Evolutionary conservation across 1,284 basidiomycete species (phyloP).

Genomic region (Ustilago sp.): DNA sequence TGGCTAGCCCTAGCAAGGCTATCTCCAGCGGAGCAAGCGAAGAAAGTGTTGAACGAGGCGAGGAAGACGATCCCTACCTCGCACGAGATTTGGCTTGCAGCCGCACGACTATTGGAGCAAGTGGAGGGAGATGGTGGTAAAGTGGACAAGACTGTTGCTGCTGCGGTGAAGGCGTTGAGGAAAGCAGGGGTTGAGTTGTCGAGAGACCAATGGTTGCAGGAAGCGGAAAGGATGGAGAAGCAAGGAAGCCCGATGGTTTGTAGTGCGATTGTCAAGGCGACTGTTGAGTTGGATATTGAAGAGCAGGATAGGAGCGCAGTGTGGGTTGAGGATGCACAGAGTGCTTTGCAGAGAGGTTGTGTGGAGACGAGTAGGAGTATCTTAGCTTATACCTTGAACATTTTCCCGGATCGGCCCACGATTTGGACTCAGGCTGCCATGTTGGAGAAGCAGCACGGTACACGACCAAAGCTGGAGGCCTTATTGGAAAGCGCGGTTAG

Average conservation of each 20-base stretch:
- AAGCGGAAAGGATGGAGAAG: slow-evolving; percentile 89
- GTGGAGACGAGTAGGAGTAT: slow-evolving; percentile 87
- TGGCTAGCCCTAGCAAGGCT: slow-evolving; percentile 97
- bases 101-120: slow-evolving; percentile 84
- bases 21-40: slow-evolving; percentile 88
- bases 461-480: slow-evolving; percentile 81
- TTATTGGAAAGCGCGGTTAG: slow-evolving; percentile 85
- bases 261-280: slow-evolving; percentile 94
- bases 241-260: slow-evolving; percentile 88
- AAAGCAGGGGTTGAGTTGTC: slow-evolving; percentile 88
- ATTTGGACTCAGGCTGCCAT: slow-evolving; percentile 92
- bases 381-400: slow-evolving; percentile 87
- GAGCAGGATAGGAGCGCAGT: slow-evolving; percentile 90
- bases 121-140: slow-evolving; percentile 71
- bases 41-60: slow-evolving; percentile 93
- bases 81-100: slow-evolving; percentile 99
- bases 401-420: slow-evolving; percentile 84
- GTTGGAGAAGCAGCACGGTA: slow-evolving; percentile 89
- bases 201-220: slow-evolving; percentile 94
- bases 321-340: slow-evolving; percentile 92
- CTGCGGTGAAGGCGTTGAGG: slow-evolving; percentile 81
- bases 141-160: slow-evolving; percentile 88
- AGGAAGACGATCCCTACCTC: slow-evolving; percentile 92
- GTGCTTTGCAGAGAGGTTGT: slow-evolving; percentile 79
- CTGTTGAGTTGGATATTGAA: slow-evolving; percentile 91